Evolutionary conservation across 2,329 filamentous ascomycete species (phyloP), one percentile per base, ranked within the genome.

Genomic region (Nemania sp.): DNA sequence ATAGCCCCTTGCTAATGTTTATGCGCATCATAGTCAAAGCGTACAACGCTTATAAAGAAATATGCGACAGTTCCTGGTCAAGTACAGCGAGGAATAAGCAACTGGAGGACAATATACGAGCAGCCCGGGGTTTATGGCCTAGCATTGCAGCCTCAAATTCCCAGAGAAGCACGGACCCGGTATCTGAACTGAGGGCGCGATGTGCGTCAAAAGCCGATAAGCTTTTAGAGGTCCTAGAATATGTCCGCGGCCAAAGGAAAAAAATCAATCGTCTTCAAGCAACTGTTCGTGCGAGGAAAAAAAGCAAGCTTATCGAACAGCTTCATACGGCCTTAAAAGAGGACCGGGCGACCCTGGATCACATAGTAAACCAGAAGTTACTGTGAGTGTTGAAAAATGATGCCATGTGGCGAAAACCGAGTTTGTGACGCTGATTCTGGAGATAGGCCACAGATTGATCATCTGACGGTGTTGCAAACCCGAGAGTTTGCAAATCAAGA

Each of bases 1-100:
- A 3, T 20, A 39, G 7, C 29, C 12, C 25, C 2, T 12, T n/a
- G 5, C 9, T 29, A 46, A 46, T 9, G 5, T 3, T 35, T 5
- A 45, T 11, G 34, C 1, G 11, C 15, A 42, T 34, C 21, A 13
- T 15, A 58, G 49, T 57, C 25, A 64, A 65, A 53, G 57, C 42
- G 6, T 60, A 55, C 32, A 42, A n/a, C 9, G 12, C 48, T 32
- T 61, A 47, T 43, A 48, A 48, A 12, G 57, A 65, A 40, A 63
- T 65, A 18, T 35, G 51, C 21, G 15, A 18, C 25, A 59, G 43
- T 25, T 25, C 21, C 1, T n/a, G 37, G n/a, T 54, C 45, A 11
- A 17, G 45, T 6, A 65, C 63, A 13, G 53, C 63, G 37, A 45
- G 43, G 17, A 63, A 63, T 9, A 18, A 46, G 18, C 45, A 58